A percentile compares a stretch with the other conserved stretches of the same genome.
These are phyloP conservation scores for Trametes versicolor DNA, from an alignment of 1,284 basidiomycete species.

Conservation along the genomic window DNA sequence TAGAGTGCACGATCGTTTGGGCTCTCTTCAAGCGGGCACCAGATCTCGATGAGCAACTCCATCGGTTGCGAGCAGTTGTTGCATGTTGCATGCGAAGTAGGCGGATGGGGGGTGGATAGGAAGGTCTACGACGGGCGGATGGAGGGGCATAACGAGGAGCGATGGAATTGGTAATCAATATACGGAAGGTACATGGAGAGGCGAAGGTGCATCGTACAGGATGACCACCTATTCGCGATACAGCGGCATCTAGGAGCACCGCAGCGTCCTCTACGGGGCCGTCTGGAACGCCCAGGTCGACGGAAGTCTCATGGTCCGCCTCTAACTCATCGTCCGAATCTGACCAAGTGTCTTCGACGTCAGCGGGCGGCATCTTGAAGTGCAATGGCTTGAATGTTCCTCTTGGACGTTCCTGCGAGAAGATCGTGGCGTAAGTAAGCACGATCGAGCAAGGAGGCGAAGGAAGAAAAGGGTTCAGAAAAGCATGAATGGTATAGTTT, in stretches of 20 bases:
- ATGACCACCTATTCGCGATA: slow-evolving; percentile 86
- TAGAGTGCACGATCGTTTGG: slow-evolving; percentile 84
- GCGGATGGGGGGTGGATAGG: slow-evolving; percentile 44
- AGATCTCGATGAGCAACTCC: slow-evolving; percentile 84
- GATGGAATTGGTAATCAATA: slow-evolving; percentile 41
- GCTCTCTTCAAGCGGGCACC: slow-evolving; percentile 87
- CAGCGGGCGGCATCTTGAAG: slow-evolving; percentile 31
- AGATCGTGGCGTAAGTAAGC: slow-evolving; percentile 6
- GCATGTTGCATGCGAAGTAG: slow-evolving; percentile 60
- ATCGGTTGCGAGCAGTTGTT: slow-evolving; percentile 74
- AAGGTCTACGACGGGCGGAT: slow-evolving; percentile 40
- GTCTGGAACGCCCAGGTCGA: slow-evolving; percentile 81
- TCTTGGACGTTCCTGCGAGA: slow-evolving; percentile 18
- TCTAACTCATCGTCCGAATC: slow-evolving; percentile 75
- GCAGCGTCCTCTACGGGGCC: slow-evolving; percentile 63
- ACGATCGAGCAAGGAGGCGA: slow-evolving; percentile 32
- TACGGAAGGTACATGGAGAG: slow-evolving; percentile 54
- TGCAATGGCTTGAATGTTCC: neutral
- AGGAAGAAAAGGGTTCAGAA: slow-evolving; percentile 63
- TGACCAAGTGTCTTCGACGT: slow-evolving; percentile 71
- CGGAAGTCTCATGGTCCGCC: slow-evolving; percentile 71
- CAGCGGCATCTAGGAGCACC: slow-evolving; percentile 76
- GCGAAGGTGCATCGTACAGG: slow-evolving; percentile 74
- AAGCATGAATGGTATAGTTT: slow-evolving; percentile 90
- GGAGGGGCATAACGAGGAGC: neutral